Percentiles rank a stretch among this genome's conserved stretches.
phyloP scores from a whole-genome alignment of 148 eudicot genomes.

The Persicaria maculosa region DNA sequence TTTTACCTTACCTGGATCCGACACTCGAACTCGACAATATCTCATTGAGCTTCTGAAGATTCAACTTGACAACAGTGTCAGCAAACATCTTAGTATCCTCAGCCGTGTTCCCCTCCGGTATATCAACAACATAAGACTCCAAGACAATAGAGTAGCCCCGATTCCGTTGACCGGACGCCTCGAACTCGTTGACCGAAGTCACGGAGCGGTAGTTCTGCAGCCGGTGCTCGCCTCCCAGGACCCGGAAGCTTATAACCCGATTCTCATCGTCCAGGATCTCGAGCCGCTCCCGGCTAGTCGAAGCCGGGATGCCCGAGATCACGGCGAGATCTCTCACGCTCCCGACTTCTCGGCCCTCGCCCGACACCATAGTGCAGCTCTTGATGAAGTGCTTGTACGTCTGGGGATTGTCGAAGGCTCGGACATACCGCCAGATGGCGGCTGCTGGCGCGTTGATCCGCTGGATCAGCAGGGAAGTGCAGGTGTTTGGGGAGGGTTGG shows the following conservation, averaged over 20 bases:
- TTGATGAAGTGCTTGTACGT: slow-evolving; percentile 29
- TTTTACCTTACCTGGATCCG: neutral
- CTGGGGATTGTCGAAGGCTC: slow-evolving; percentile 26
- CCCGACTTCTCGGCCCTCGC: slow-evolving; percentile 12
- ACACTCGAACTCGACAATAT: neutral
- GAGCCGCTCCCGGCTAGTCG: slow-evolving; percentile 22
- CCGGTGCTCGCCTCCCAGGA: slow-evolving; percentile 24
- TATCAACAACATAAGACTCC: slow-evolving; percentile 37
- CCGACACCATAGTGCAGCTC: slow-evolving; percentile 10
- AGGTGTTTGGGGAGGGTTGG: slow-evolving; percentile 16
- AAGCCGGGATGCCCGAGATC: slow-evolving; percentile 27
- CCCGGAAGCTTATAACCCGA: slow-evolving; percentile 19
- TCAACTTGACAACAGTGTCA: slow-evolving; percentile 34
- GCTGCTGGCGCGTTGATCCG: slow-evolving; percentile 17
- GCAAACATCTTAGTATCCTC: slow-evolving; percentile 39
- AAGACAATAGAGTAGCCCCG: slow-evolving; percentile 20
- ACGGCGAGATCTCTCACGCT: slow-evolving; percentile 21
- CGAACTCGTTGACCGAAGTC: slow-evolving; percentile 21
- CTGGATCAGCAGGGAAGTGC: slow-evolving; percentile 22
- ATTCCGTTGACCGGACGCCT: slow-evolving; percentile 18
- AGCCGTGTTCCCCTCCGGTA: slow-evolving; percentile 29
- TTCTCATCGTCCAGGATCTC: slow-evolving; percentile 25
- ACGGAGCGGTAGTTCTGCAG: slow-evolving; percentile 22
- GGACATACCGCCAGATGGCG: slow-evolving; percentile 19
- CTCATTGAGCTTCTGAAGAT: slow-evolving; percentile 24